Percentiles rank a stretch among this genome's conserved stretches.
These are phyloP conservation scores for Backusella liffmaniae DNA, from an alignment of 192 early-diverging fungal genomes.

Conservation along the genomic window DNA sequence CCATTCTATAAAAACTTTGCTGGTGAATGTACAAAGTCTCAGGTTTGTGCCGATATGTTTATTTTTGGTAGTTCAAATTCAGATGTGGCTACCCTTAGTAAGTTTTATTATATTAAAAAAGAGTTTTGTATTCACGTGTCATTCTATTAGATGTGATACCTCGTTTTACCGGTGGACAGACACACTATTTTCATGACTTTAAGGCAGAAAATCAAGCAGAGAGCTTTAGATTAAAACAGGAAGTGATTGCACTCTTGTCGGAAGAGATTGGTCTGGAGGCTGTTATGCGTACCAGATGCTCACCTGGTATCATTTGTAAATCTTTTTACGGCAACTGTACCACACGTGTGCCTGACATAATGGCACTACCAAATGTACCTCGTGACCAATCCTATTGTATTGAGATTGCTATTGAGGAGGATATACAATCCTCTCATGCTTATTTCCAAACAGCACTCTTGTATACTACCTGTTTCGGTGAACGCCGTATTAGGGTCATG, in stretches of 20 bases:
- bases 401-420: conserved; percentile 60
- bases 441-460: conserved; percentile 73
- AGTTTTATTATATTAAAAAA: not conserved
- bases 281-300: conserved; percentile 86
- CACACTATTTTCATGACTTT: conserved; percentile 80
- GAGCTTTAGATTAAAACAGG: conserved; percentile 69
- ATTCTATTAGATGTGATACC: conserved; percentile 57
- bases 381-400: conserved; percentile 66
- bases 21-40: conserved; percentile 73
- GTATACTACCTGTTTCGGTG: conserved; percentile 66
- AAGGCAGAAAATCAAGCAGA: conserved; percentile 60
- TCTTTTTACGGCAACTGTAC: conserved; percentile 73
- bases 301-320: conserved; percentile 61
- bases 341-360: conserved; percentile 62
- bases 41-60: conserved; percentile 87
- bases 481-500: conserved; percentile 65
- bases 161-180: conserved; percentile 87
- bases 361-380: conserved; percentile 66
- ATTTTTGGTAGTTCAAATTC: conserved; percentile 81
- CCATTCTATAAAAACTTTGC: conserved; percentile 88
- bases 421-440: conserved; percentile 42
- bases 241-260: conserved; percentile 65
- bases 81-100: conserved; percentile 85
- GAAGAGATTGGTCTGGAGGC: conserved; percentile 86
- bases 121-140: not conserved